Conservation (phyloP, 306 rosid genomes). For the Medicago truncatula region MtrunA17r5.0-ANR NC_053045.1:31536001-31536500, state of each 20-base stretch:
- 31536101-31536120: conserved; percentile 66
- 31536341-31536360: not conserved
- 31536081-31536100: conserved; percentile 95
- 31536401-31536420: not conserved
- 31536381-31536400: not conserved
- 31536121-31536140: conserved; percentile 32
- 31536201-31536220: conserved; percentile 95
- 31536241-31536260: conserved; percentile 99
- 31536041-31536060: conserved; percentile 98
- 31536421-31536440: not conserved
- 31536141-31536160: conserved; percentile 19
- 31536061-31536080: conserved; percentile 96
- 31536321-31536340: conserved; percentile 19
- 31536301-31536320: conserved; percentile 9
- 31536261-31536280: conserved; percentile 57
- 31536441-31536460: not conserved
- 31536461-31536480: not conserved
- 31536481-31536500: not conserved
- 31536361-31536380: not conserved
- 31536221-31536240: conserved; percentile 96
- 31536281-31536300: conserved; percentile 11
- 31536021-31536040: conserved; percentile 98
- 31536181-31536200: conserved; percentile 87
- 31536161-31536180: conserved; percentile 29
- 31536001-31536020: conserved; percentile 97